Evolutionary conservation across 208 protist genomes (phyloP), one percentile per base, ranked within the genome.

Genomic region (Trypanosoma melophagium): DNA sequence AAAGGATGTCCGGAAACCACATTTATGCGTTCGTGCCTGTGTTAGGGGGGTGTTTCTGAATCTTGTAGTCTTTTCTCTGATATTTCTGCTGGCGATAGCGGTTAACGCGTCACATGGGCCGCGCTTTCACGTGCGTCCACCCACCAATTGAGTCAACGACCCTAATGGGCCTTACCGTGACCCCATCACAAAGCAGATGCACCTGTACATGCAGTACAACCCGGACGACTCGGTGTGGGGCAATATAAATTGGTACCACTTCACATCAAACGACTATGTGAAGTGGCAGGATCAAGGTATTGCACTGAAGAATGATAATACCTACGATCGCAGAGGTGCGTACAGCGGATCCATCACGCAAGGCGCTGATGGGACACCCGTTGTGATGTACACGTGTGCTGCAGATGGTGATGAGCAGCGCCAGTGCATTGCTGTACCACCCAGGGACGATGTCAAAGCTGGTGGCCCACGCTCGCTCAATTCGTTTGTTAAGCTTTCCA

Each of bases 181-280:
- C 71, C 79, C 80, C 35, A 71, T 84, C 63, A 89, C 66, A 31
- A 74, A 72, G 5, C 28, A 71, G 44, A 78, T 83, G 31, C 70
- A 86, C 61, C 55, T 83, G 53, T 84, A 84, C 80, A 83, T 86
- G 71, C 80, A 89, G 76, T 86, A 86, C 75, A 84, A 86, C 77
- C 83, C 83, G 19, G 61, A 78, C 69, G 67, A 69, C 60, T 67
- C 82, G 49, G 58, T 86, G 41, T 83, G 77, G 76, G 81, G 81
- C 40, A 77, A 84, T 68, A 83, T 81, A 52, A 66, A 50, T 45
- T 88, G 82, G 82, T 88, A 85, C 64, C 78, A 87, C 77, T 68
- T 83, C 49, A 84, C 81, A 25, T 80, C 75, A 45, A 65, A 68
- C 22, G 79, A 87, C 76, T 84, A 87, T 69, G 81, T 84, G 41